A percentile compares a stretch with the other conserved stretches of the same genome.
Conservation (phyloP, 768 basidiomycete genomes). For the Dictyophora rubrovolvata region DNA sequence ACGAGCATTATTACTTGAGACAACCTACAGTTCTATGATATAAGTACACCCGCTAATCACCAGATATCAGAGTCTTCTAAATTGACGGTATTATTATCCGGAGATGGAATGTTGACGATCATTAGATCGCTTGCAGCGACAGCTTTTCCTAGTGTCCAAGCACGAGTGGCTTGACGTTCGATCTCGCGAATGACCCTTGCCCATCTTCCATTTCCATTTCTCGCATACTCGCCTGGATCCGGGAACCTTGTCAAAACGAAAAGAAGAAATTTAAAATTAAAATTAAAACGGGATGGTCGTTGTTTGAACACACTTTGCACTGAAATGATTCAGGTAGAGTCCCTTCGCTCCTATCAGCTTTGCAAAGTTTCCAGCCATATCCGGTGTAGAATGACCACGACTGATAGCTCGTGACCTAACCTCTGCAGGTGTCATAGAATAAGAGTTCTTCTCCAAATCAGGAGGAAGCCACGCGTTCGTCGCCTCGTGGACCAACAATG, state of each 20-base stretch:
- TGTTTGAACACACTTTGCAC: slow-evolving; percentile 40
- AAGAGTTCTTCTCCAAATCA: slow-evolving; percentile 39
- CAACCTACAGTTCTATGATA: too few relatives aligned
- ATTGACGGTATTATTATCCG: background rate
- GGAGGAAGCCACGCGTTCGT: slow-evolving; percentile 64
- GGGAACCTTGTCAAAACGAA: slow-evolving; percentile 14
- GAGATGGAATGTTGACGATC: slow-evolving; percentile 13
- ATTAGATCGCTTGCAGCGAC: slow-evolving; percentile 19
- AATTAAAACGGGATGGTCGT: background rate
- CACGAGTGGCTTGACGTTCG: slow-evolving; percentile 48
- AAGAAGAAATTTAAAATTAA: background rate
- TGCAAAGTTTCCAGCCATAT: slow-evolving; percentile 72
- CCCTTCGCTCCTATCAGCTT: slow-evolving; percentile 44
- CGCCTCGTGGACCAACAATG: slow-evolving; percentile 78
- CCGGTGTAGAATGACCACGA: slow-evolving; percentile 70
- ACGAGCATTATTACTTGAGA: too few relatives aligned
- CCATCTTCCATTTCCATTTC: slow-evolving; percentile 23
- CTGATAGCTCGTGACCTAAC: slow-evolving; percentile 52
- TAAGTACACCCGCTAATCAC: too few relatives aligned
- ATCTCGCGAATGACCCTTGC: slow-evolving; percentile 47
- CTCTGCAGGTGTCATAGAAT: slow-evolving; percentile 29
- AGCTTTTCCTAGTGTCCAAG: slow-evolving; percentile 43
- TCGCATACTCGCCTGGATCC: slow-evolving; percentile 40
- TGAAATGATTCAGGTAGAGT: slow-evolving; percentile 72
- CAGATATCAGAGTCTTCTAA: too few relatives aligned